Evolutionary conservation across 768 basidiomycete genomes (phyloP), one percentile per base, ranked within the genome.

Genomic region (Boletus rex-veris): DNA sequence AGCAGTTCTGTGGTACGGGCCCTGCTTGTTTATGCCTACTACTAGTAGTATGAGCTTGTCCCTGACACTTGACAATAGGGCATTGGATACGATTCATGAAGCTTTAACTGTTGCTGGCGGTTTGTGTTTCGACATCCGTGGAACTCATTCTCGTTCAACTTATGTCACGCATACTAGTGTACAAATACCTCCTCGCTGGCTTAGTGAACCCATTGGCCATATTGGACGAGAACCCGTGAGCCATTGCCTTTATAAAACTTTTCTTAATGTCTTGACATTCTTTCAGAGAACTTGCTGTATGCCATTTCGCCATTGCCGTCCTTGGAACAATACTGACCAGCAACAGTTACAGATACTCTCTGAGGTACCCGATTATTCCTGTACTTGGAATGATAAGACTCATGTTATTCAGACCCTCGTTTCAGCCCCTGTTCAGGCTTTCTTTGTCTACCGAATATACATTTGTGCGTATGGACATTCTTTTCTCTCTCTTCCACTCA

Each of bases 371-470:
- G n/a, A 28, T 28, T 63, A 46, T 3, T 3, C n/a, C 18, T 18
- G 5, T 12, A 1, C 3, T 12, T 16, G 2, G 7, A n/a, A 28
- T 0, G 11, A 36, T 12, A 5, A 2, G 18, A n/a, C 31, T 52
- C 0, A 59, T 43, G 12, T 15, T 2, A 5, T n/a, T 7, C 41
- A 63, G 61, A 5, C 2, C 5, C 3, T 40, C 0, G 38, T 52
- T 42, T 38, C 50, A 31, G 1, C 35, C 7, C 26, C 19, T 7
- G 26, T 41, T 0, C 53, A 63, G 6, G 48, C 31, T 2, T 53
- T 48, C 21, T 56, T 59, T 10, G 35, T 63, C 3, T 8, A 59
- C 36, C 41, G 61, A 26, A 40, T 63, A 7, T 58, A 51, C 16
- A 9, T 40, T 3, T 28, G 53, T 58, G 30, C 10, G 53, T 46